phyloP scores from a whole-genome alignment of 345 rosid species.

The Aquilaria yunnanensis region DNA sequence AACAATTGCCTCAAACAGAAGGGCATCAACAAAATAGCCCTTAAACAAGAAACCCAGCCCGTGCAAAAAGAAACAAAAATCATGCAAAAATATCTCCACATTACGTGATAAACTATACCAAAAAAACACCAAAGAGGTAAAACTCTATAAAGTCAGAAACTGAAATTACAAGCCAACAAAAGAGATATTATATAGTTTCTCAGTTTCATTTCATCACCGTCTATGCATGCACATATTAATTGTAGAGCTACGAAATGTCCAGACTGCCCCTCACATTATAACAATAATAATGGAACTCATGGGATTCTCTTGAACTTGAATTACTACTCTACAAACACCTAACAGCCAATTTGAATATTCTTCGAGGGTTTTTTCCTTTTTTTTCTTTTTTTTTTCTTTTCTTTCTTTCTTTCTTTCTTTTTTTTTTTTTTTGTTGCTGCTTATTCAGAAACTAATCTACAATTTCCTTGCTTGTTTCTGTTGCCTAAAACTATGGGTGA shows the following conservation, averaged over 20 bases:
- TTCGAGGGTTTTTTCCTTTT: neutral
- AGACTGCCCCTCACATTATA: slow-evolving; percentile 4
- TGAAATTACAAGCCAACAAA: neutral
- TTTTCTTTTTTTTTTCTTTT: neutral
- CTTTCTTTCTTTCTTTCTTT: too few species aligned
- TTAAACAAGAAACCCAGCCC: neutral
- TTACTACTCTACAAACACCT: neutral
- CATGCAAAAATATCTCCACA: too few species aligned
- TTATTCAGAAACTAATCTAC: slow-evolving; percentile 5
- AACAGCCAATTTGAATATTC: too few species aligned
- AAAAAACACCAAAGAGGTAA: too few species aligned
- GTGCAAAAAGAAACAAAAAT: neutral
- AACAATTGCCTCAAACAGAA: too few species aligned
- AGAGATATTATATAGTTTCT: too few species aligned
- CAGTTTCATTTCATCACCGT: too few species aligned
- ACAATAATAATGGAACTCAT: slow-evolving; percentile 33
- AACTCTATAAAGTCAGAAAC: too few species aligned
- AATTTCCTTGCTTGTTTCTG: slow-evolving; percentile 56
- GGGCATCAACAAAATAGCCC: too few species aligned
- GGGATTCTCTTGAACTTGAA: slow-evolving; percentile 31
- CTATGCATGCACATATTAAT: slow-evolving; percentile 11
- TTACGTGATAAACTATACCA: too few species aligned
- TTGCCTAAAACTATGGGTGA: neutral
- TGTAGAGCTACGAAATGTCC: slow-evolving; percentile 3
- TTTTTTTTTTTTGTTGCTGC: neutral